Evolutionary conservation across 768 basidiomycete species (phyloP).

Genomic region (Tricholoma furcatifolium): DNA sequence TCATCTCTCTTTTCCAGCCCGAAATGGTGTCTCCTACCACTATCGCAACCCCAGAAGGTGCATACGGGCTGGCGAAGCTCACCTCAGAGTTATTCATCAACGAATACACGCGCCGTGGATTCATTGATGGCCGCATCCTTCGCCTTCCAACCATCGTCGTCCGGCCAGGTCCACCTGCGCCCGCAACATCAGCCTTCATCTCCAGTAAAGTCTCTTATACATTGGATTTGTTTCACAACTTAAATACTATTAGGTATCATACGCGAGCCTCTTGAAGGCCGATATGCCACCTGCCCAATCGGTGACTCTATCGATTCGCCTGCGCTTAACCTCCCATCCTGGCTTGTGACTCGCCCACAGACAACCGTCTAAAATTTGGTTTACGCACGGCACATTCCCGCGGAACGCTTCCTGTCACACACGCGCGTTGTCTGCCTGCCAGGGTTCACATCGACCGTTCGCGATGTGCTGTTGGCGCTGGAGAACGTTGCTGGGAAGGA

Average conservation of each 20-base stretch:
- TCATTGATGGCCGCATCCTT: constrained; percentile 57
- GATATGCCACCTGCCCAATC: constrained; percentile 50
- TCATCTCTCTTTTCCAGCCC: constrained; percentile 24
- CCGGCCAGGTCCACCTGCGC: constrained; percentile 51
- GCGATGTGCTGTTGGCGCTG: constrained; percentile 53
- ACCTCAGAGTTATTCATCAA: constrained; percentile 55
- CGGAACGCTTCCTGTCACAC: constrained; percentile 38
- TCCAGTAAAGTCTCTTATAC: constrained; percentile 34
- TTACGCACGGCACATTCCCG: constrained; percentile 44
- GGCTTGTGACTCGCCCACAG: constrained; percentile 50
- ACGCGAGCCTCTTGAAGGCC: constrained; percentile 55
- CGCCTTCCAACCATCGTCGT: constrained; percentile 62
- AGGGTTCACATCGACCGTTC: constrained; percentile 56
- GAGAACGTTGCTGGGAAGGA: constrained; percentile 49
- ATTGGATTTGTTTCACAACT: not conserved
- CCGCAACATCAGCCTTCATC: constrained; percentile 56
- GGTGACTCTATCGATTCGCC: constrained; percentile 42
- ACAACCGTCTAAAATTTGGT: constrained; percentile 55
- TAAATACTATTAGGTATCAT: constrained; percentile 38
- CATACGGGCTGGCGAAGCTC: constrained; percentile 59
- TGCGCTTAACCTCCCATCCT: constrained; percentile 45
- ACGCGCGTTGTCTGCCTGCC: constrained; percentile 58
- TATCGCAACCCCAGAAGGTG: constrained; percentile 52
- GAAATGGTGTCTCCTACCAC: constrained; percentile 45
- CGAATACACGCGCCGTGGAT: constrained; percentile 58